A percentile compares a stretch with the other conserved stretches of the same genome.
Conservation (phyloP, 148 eudicot species). For the Vaccinium darrowii region DNA sequence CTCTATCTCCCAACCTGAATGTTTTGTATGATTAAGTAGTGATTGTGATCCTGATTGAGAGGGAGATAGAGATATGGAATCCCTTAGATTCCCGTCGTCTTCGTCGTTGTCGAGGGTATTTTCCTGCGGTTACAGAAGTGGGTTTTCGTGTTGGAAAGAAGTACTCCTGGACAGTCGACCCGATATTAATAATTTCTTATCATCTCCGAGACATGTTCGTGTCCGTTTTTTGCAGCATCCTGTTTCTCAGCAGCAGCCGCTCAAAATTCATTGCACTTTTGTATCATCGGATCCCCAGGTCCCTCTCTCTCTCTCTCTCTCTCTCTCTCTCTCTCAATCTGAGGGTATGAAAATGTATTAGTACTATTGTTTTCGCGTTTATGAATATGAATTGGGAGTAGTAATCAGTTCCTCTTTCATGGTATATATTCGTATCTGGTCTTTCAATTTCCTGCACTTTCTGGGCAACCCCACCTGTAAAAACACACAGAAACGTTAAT, state of each 20-base stretch:
- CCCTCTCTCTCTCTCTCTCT: constrained; percentile 8
- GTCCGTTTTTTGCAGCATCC: constrained; percentile 2
- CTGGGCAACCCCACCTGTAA: neutral
- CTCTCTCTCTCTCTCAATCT: neutral
- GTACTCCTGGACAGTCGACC: neutral
- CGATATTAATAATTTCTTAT: constrained; percentile 19
- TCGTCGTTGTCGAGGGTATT: constrained; percentile 5
- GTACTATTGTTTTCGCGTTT: no score
- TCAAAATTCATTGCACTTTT: constrained; percentile 5
- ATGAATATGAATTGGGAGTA: no score
- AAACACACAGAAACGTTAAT: neutral
- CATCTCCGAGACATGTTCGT: constrained; percentile 11
- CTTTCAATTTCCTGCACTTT: neutral
- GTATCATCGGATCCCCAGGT: constrained; percentile 31
- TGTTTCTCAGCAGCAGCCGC: constrained; percentile 7
- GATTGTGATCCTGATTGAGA: no score
- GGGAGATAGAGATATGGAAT: constrained; percentile 18
- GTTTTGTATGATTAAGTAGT: no score
- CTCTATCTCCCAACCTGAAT: no score
- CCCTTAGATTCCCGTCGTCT: constrained; percentile 21
- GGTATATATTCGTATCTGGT: no score
- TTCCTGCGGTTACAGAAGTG: constrained; percentile 8
- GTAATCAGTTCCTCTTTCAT: no score
- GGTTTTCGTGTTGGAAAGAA: constrained; percentile 10
- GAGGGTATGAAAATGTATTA: no score